Percentiles rank a stretch among this genome's conserved stretches.
phyloP scores from a whole-genome alignment of 805 yeast genomes.

The Nakazawaea ambrosiae region DNA sequence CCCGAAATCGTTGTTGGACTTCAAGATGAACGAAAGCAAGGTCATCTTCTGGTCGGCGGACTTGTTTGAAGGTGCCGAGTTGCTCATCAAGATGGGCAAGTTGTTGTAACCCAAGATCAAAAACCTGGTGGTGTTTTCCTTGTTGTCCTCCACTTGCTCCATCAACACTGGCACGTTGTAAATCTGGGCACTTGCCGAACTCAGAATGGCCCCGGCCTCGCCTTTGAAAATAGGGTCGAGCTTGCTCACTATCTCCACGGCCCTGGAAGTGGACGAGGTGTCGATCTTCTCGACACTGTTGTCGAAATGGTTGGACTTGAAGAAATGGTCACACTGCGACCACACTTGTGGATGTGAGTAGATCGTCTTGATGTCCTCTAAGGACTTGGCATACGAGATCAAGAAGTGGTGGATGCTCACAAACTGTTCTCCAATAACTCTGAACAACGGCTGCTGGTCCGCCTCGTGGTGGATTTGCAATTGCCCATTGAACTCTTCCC shows the following conservation, averaged over 20 bases:
- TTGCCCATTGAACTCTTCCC: constrained; percentile 9
- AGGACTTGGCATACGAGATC: constrained; percentile 36
- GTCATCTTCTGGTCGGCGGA: constrained; percentile 30
- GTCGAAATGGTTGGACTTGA: constrained; percentile 27
- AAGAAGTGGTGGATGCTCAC: constrained; percentile 81
- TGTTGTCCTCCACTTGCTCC: constrained; percentile 60
- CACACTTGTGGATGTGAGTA: constrained; percentile 97
- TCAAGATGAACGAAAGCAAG: constrained; percentile 58
- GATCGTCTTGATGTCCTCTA: constrained; percentile 44
- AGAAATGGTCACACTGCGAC: constrained; percentile 77
- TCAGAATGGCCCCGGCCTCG: constrained; percentile 64
- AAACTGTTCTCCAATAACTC: constrained; percentile 69
- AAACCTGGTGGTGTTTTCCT: constrained; percentile 81
- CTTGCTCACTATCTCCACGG: constrained; percentile 57
- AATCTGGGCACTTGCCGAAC: constrained; percentile 56
- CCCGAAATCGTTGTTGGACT: constrained; percentile 61
- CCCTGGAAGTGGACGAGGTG: constrained; percentile 75
- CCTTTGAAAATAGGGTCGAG: constrained; percentile 26
- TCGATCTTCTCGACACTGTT: constrained; percentile 48
- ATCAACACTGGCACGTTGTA: constrained; percentile 49
- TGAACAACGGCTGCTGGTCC: constrained; percentile 29
- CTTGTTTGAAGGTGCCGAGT: neutral
- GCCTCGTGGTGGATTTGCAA: constrained; percentile 1
- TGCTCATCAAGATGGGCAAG: constrained; percentile 12
- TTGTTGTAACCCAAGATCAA: constrained; percentile 47